phyloP scores from a whole-genome alignment of 2,329 filamentous ascomycete species.

The Aspergillus sp. region DNA sequence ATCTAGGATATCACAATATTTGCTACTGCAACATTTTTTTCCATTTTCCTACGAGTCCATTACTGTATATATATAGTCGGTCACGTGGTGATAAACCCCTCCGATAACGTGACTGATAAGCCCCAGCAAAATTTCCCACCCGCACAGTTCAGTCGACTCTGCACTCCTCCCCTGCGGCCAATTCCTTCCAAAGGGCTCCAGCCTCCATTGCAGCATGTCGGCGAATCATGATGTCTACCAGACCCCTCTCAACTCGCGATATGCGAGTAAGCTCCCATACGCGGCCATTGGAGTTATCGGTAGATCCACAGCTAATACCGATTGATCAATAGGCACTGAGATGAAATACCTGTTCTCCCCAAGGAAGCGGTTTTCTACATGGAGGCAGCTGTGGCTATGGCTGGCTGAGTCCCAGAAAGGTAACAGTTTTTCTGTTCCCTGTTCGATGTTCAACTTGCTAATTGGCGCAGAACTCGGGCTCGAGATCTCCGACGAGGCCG shows the following conservation, averaged over 20 bases:
- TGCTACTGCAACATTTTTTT: conserved; percentile 7
- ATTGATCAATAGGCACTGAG: conserved; percentile 40
- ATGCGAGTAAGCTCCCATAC: conserved; percentile 47
- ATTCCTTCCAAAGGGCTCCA: conserved; percentile 8
- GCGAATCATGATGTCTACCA: conserved; percentile 48
- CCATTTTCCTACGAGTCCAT: conserved; percentile 2
- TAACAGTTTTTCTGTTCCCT: conserved; percentile 10
- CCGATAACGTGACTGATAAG: conserved; percentile 32
- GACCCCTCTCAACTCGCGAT: conserved; percentile 62
- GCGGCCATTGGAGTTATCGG: conserved; percentile 4
- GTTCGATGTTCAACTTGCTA: conserved; percentile 14
- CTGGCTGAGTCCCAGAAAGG: conserved; percentile 69
- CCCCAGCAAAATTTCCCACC: conserved; percentile 22
- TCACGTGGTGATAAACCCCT: conserved; percentile 17
- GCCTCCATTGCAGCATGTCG: conserved; percentile 24
- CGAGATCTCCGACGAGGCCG: conserved; percentile 60
- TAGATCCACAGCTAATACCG: conserved; percentile 1
- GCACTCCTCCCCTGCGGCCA: conserved; percentile 13
- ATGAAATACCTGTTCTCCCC: conserved; percentile 75
- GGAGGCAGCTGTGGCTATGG: conserved; percentile 77
- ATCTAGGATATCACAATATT: too few species aligned
- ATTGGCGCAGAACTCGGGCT: conserved; percentile 57
- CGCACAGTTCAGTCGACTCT: conserved; percentile 13
- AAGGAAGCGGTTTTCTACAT: conserved; percentile 63
- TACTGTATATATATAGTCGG: neutral